Evolutionary conservation across 2,329 filamentous ascomycete species (phyloP).

Genomic region (Calonectria leucothoes): DNA sequence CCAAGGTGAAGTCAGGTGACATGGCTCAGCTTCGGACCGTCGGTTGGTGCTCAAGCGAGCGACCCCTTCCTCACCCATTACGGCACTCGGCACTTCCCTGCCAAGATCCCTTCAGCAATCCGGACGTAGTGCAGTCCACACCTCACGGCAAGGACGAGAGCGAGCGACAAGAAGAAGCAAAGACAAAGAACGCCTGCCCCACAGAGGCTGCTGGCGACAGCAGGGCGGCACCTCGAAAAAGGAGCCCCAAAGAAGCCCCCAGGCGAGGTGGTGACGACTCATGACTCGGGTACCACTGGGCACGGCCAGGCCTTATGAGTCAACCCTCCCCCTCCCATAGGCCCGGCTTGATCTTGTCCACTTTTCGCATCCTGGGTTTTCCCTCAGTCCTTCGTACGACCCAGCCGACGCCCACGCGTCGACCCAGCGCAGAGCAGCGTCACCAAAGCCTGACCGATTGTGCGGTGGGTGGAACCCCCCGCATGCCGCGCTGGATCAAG

Average conservation of each 20-base stretch:
- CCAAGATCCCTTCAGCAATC: background rate
- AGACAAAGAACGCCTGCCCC: background rate
- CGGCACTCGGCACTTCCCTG: background rate
- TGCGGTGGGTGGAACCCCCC: conserved; percentile 10
- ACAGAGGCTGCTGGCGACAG: background rate
- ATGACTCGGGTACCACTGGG: conserved; percentile 38
- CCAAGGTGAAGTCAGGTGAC: background rate
- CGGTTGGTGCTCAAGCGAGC: background rate
- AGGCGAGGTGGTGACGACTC: conserved; percentile 1
- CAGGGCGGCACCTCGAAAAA: background rate
- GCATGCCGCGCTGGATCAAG: background rate
- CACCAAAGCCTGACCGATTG: background rate
- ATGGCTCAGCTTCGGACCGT: background rate
- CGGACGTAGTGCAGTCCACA: background rate
- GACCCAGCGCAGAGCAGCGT: conserved; percentile 4
- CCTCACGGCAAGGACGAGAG: background rate
- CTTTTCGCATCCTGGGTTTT: conserved; percentile 23
- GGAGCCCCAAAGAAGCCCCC: background rate
- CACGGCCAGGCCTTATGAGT: conserved; percentile 39
- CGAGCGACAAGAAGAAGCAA: background rate
- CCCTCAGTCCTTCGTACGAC: conserved; percentile 10
- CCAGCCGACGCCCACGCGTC: conserved; percentile 4
- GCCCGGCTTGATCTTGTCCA: conserved; percentile 34
- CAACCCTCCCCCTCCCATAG: conserved; percentile 38
- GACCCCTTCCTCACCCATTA: background rate